phyloP scores from a whole-genome alignment of 1,284 basidiomycete genomes.

The Melanopsichium pennsylvanicum region DNA sequence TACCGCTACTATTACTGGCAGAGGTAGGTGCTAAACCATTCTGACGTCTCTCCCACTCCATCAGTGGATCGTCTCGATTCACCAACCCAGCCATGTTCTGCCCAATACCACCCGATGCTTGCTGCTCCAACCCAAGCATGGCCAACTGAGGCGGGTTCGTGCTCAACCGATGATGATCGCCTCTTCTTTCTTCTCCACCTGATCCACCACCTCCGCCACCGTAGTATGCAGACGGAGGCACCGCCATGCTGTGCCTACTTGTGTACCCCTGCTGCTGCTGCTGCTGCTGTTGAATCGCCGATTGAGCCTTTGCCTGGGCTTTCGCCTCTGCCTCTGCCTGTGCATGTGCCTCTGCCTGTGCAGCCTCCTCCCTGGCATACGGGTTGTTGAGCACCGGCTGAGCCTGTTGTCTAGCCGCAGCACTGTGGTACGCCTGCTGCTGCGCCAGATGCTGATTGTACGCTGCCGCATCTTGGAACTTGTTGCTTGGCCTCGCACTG shows the following conservation, averaged over 20 bases:
- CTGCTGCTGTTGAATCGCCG: constrained; percentile 47
- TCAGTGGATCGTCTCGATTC: constrained; percentile 57
- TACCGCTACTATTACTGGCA: constrained; percentile 35
- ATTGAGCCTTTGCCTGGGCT: constrained; percentile 46
- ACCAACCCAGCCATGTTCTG: constrained; percentile 57
- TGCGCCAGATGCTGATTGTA: constrained; percentile 94
- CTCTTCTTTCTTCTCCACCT: constrained; percentile 6
- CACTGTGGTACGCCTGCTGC: constrained; percentile 88
- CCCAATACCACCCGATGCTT: constrained; percentile 22
- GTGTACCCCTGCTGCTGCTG: constrained; percentile 42
- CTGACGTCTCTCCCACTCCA: constrained; percentile 71
- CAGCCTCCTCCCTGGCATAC: constrained; percentile 49
- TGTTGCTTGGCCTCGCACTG: constrained; percentile 73
- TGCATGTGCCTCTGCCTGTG: constrained; percentile 7
- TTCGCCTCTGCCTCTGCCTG: constrained; percentile 41
- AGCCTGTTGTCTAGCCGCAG: constrained; percentile 65
- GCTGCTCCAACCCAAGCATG: constrained; percentile 64
- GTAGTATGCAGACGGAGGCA: constrained; percentile 32
- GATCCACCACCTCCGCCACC: constrained; percentile 2
- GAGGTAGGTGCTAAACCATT: constrained; percentile 44
- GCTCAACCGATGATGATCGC: constrained; percentile 72
- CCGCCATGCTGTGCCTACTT: constrained; percentile 33
- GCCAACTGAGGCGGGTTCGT: constrained; percentile 84
- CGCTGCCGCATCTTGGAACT: constrained; percentile 88
- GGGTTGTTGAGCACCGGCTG: constrained; percentile 60